Conservation (phyloP, 192 early-diverging fungal genomes). For the Dispira simplex region DNA sequence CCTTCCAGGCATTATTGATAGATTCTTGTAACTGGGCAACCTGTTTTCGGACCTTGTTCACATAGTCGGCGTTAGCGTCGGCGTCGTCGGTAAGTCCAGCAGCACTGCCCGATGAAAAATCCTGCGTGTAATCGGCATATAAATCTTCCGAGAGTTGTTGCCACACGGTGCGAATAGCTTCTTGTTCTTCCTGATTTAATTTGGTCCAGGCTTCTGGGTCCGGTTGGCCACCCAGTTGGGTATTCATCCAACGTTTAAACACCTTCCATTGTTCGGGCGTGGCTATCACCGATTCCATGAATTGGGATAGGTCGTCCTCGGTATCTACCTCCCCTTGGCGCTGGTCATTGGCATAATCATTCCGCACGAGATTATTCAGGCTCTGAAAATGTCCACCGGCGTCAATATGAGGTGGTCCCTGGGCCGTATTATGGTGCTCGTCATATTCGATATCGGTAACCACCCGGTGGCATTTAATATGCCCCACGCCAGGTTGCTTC, state of each 20-base stretch:
- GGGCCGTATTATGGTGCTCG: too few relatives aligned
- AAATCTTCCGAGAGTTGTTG: neutral
- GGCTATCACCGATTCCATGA: too few relatives aligned
- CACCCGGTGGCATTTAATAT: conserved; percentile 45
- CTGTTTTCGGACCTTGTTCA: neutral
- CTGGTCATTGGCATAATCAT: too few relatives aligned
- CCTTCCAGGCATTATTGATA: neutral
- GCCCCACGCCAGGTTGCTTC: conserved; percentile 25
- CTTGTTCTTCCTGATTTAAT: neutral
- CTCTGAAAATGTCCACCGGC: too few relatives aligned
- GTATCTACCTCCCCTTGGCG: too few relatives aligned
- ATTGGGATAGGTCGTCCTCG: too few relatives aligned
- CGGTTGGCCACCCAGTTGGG: conserved; percentile 6
- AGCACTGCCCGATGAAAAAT: too few relatives aligned
- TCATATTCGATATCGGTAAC: conserved; percentile 35
- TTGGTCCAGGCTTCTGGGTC: conserved; percentile 1
- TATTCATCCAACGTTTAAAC: too few relatives aligned
- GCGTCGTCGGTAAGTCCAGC: neutral
- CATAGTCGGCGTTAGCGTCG: neutral
- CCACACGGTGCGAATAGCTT: conserved; percentile 4
- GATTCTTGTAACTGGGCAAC: neutral
- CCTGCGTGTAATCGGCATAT: neutral
- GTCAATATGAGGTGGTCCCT: too few relatives aligned
- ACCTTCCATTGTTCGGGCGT: too few relatives aligned
- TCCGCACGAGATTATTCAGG: too few relatives aligned